Evolutionary conservation across 225 moss, liverwort and hornwort genomes (phyloP).

Genomic region (Pleurozium schreberi): DNA sequence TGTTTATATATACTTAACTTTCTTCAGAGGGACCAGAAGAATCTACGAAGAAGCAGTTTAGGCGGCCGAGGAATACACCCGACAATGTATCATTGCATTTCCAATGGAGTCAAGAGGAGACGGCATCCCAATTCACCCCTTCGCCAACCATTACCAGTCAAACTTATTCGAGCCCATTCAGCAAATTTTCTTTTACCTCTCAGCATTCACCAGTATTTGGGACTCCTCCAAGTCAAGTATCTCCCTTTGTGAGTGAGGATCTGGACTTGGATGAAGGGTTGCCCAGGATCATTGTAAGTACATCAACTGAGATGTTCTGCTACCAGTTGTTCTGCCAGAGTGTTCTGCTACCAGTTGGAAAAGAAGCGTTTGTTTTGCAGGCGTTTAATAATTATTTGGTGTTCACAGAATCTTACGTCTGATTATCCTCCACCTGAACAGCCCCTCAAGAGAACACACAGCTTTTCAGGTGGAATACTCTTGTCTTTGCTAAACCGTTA

Average conservation of each 20-base stretch:
- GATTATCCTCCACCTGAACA: constrained; percentile 5
- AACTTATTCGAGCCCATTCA: constrained; percentile 34
- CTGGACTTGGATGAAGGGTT: constrained; percentile 19
- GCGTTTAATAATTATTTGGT: neutral
- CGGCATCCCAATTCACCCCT: constrained; percentile 15
- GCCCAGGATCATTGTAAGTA: constrained; percentile 23
- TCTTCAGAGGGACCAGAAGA: constrained; percentile 30
- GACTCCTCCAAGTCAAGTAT: constrained; percentile 27
- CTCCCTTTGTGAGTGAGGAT: constrained; percentile 30
- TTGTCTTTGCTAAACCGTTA: neutral
- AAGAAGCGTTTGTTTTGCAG: neutral
- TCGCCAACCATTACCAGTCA: constrained; percentile 18
- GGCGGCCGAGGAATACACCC: constrained; percentile 25
- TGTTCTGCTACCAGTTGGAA: neutral
- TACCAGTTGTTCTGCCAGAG: no score
- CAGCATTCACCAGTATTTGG: constrained; percentile 13
- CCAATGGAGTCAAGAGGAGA: constrained; percentile 22
- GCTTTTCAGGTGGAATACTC: constrained; percentile 13
- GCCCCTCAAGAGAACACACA: neutral
- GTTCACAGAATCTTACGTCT: constrained; percentile 23
- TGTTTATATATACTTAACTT: constrained; percentile 15
- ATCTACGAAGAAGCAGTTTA: constrained; percentile 40
- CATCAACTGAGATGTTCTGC: neutral
- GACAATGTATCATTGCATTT: neutral
- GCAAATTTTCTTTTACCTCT: constrained; percentile 30